Evolutionary conservation across 148 eudicot species (phyloP), one percentile per base, ranked within the genome.

Genomic region (Heliamphora exappendiculata): DNA sequence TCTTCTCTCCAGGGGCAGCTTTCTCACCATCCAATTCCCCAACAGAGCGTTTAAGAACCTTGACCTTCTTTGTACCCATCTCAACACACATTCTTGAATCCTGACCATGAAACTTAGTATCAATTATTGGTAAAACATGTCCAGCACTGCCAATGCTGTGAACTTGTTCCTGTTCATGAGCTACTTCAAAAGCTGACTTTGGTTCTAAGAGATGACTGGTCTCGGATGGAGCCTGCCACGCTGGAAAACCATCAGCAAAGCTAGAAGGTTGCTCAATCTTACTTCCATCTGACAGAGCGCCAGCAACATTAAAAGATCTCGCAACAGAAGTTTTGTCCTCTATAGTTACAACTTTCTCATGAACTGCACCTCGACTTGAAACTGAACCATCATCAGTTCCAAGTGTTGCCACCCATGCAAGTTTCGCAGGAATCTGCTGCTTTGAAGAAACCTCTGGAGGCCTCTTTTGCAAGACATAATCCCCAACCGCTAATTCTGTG

Each of bases 381-480:
- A 69, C 63, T 74, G 81, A 75, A 80, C 45, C 60, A 36, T 69
- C 81, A 62, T 70, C 81, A 73, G 53, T 63, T 16, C 58, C 29
- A 47, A 71, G 51, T 33, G 70, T 36, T 16, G 22, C 71, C 47
- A 47, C 65, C 57, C 51, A 74, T 45, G 75, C 79, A 36, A 51
- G 39, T 70, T 70, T 75, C 20, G 41, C 55, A 31, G 72, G 66
- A 36, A 37, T 70, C 54, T 74, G 75, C 54, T 75, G 69, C 58
- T 74, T 74, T 41, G 62, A 44, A 70, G 73, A 60, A 78, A 60
- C 75, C 57, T 77, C 65, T n/a, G 75, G 70, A 75, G 81, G 82
- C 78, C 85, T 83, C 78, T 80, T 91, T 79, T 87, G 92, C 77
- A 87, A 73, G 31, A 83, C 81, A 75, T 76, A 84, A 64, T 83